Conservation (phyloP, 169 alveolate species). For the Plasmodium reichenowi region DNA sequence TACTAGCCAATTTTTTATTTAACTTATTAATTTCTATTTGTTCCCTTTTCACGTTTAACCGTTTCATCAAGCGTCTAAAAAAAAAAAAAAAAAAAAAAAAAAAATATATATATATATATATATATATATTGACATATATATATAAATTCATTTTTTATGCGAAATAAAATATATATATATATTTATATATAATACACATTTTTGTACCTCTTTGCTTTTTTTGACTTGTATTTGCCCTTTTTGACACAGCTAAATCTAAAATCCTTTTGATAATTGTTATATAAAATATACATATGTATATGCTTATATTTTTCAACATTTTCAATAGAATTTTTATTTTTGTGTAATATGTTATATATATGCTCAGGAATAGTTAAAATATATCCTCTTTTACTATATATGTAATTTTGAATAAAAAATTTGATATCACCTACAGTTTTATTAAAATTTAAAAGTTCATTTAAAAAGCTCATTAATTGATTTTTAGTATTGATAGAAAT, state of each 20-base stretch:
- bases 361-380: conserved; percentile 61
- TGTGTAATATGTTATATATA: conserved; percentile 71
- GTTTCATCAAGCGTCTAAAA: conserved; percentile 56
- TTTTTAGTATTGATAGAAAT: conserved; percentile 26
- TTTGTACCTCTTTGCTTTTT: conserved; percentile 41
- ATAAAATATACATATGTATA: conserved; percentile 58
- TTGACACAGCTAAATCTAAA: conserved; percentile 10
- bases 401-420: conserved; percentile 70
- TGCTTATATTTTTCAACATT: conserved; percentile 29
- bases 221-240: conserved; percentile 54
- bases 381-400: conserved; percentile 72
- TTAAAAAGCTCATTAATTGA: conserved; percentile 27
- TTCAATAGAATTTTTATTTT: conserved; percentile 33
- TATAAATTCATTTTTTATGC: no score
- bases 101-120: background rate
- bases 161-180: background rate
- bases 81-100: background rate
- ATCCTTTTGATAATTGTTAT: conserved; percentile 53
- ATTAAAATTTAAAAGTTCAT: conserved; percentile 64
- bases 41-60: conserved; percentile 61
- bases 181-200: no score
- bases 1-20: conserved; percentile 25
- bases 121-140: background rate
- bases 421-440: conserved; percentile 64
- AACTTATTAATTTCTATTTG: conserved; percentile 45